A percentile compares a stretch with the other conserved stretches of the same genome.
Conservation (phyloP, 352 stramenopile genomes). For the Phytophthora uliginosa region DNA sequence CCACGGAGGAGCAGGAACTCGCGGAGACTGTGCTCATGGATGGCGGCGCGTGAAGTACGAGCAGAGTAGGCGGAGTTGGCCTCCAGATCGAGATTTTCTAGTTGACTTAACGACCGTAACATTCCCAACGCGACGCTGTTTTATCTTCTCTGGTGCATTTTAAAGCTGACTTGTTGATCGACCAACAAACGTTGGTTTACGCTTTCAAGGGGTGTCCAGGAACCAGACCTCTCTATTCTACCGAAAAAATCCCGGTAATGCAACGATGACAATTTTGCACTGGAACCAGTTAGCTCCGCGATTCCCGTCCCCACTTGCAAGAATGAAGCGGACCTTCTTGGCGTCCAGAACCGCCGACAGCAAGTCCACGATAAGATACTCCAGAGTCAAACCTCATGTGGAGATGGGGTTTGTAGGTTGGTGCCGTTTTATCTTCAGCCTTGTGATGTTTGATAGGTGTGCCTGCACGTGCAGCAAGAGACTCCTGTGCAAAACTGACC, state of each 20-base stretch:
- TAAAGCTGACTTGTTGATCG: background rate
- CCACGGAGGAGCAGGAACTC: background rate
- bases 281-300: no score
- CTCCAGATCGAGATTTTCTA: background rate
- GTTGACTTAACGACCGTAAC: background rate
- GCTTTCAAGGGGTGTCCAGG: no score
- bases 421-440: slow-evolving; percentile 1
- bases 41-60: background rate
- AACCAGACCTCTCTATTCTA: no score
- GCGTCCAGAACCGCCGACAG: no score
- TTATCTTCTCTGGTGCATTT: background rate
- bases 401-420: background rate
- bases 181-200: no score
- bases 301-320: no score
- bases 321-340: no score
- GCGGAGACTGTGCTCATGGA: background rate
- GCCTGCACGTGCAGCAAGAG: slow-evolving; percentile 2
- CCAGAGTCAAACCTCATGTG: no score
- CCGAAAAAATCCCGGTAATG: no score
- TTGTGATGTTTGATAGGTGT: slow-evolving; percentile 13
- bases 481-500: slow-evolving; percentile 27
- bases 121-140: background rate
- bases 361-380: no score
- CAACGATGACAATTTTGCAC: no score
- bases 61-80: background rate